Conservation (phyloP, 2,329 filamentous ascomycete species). For the Ophiocordyceps camponoti-leonardi region DNA sequence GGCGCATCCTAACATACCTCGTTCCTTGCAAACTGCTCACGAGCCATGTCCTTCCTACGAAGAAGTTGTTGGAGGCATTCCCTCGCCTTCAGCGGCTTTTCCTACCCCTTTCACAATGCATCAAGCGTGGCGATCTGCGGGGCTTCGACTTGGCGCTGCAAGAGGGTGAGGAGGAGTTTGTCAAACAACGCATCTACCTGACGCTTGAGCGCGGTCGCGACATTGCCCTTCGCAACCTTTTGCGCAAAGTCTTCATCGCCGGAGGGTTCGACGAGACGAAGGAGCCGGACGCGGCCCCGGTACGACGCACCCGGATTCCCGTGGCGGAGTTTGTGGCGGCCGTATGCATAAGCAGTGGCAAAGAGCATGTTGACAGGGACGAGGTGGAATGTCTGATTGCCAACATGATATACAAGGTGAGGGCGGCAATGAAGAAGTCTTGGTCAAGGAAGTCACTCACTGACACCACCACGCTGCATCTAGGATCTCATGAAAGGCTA, state of each 20-base stretch:
- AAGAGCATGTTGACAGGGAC: constrained; percentile 58
- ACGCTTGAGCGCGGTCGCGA: constrained; percentile 86
- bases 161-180: constrained; percentile 78
- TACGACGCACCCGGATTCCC: constrained; percentile 61
- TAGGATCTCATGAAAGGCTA: constrained; percentile 96
- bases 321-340: constrained; percentile 74
- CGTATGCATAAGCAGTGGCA: constrained; percentile 53
- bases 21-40: constrained; percentile 88
- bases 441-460: constrained; percentile 15
- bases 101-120: constrained; percentile 58
- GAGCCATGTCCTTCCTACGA: constrained; percentile 65
- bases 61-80: constrained; percentile 52
- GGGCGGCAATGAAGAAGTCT: constrained; percentile 2
- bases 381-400: constrained; percentile 92
- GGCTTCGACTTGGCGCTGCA: constrained; percentile 72
- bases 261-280: constrained; percentile 69
- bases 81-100: constrained; percentile 66
- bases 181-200: constrained; percentile 83
- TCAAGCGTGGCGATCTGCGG: constrained; percentile 65
- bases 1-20: constrained; percentile 82
- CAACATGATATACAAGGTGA: constrained; percentile 96
- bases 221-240: constrained; percentile 76
- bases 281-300: constrained; percentile 42
- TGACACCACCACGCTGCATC: constrained; percentile 7
- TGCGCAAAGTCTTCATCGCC: constrained; percentile 77